phyloP scores from a whole-genome alignment of 768 basidiomycete species.

The Rickenella mellea region DNA sequence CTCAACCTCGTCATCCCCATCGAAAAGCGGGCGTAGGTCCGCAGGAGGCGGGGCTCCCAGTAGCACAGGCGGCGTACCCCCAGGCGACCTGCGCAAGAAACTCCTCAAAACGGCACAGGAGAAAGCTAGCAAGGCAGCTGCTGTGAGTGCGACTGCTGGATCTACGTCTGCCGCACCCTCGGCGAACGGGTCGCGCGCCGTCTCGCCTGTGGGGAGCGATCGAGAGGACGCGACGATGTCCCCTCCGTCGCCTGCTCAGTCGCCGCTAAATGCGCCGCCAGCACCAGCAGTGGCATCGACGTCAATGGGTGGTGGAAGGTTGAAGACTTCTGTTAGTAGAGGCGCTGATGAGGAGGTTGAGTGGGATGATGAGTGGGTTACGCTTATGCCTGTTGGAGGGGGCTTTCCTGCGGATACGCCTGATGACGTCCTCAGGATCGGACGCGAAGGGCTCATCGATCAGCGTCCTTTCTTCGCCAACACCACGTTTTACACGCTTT shows the following conservation, averaged over 20 bases:
- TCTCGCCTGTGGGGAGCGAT: slow-evolving; percentile 18
- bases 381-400: not conserved
- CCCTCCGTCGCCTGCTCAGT: slow-evolving; percentile 29
- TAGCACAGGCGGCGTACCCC: slow-evolving; percentile 35
- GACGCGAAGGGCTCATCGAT: not conserved
- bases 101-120: slow-evolving; percentile 70
- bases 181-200: slow-evolving; percentile 16
- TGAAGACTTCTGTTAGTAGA: not conserved
- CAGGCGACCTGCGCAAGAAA: slow-evolving; percentile 70
- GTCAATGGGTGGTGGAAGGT: too few species aligned
- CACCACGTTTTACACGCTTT: slow-evolving; percentile 83
- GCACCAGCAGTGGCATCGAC: too few species aligned
- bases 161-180: slow-evolving; percentile 6
- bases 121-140: slow-evolving; percentile 27
- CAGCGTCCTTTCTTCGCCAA: slow-evolving; percentile 77
- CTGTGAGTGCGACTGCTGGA: slow-evolving; percentile 20
- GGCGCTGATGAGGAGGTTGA: not conserved
- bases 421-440: too few species aligned
- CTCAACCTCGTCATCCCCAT: not conserved
- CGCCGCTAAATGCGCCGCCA: too few species aligned
- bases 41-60: slow-evolving; percentile 31
- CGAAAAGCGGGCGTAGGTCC: slow-evolving; percentile 35
- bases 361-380: slow-evolving; percentile 1
- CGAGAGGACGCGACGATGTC: slow-evolving; percentile 6
- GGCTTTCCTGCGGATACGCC: too few species aligned